Conservation (phyloP, 1,139 yeast species). For the Trichomonascaceae sp. region DNA sequence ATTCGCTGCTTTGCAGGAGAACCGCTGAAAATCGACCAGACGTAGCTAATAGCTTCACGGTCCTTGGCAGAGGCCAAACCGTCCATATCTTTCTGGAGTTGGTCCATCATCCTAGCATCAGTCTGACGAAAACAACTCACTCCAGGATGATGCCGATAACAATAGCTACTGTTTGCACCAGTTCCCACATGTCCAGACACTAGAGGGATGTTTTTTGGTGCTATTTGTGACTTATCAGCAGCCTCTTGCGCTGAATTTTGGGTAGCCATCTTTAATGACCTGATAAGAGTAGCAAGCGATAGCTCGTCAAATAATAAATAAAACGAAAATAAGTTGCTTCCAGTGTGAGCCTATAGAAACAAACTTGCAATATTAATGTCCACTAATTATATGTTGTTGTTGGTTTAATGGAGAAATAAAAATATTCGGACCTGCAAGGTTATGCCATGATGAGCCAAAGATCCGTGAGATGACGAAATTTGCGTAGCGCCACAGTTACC, state of each 20-base stretch:
- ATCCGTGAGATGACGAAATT: conserved; percentile 1
- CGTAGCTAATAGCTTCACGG: conserved; percentile 64
- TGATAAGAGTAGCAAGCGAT: not conserved
- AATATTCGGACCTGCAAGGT: conserved; percentile 7
- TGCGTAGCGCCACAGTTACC: conserved; percentile 5
- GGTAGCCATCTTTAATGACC: not conserved
- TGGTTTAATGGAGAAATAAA: conserved; percentile 1
- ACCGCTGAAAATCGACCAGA: conserved; percentile 74
- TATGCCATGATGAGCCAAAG: conserved; percentile 1
- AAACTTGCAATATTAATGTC: not conserved
- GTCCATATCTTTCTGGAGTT: conserved; percentile 43
- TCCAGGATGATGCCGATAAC: conserved; percentile 91
- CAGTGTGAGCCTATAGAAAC: not conserved
- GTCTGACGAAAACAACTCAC: conserved; percentile 63
- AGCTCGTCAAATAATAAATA: not conserved
- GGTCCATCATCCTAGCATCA: conserved; percentile 59
- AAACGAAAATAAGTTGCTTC: not conserved
- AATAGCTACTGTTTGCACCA: conserved; percentile 26
- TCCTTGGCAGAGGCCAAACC: conserved; percentile 55
- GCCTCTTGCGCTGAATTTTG: not conserved
- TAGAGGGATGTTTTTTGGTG: conserved; percentile 15
- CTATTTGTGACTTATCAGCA: not conserved
- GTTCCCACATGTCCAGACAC: conserved; percentile 19
- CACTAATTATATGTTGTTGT: not conserved
- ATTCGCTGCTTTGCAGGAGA: conserved; percentile 64